Evolutionary conservation across 768 basidiomycete species (phyloP), one percentile per base, ranked within the genome.

Genomic region (Gloeopeniophorella convolvens): DNA sequence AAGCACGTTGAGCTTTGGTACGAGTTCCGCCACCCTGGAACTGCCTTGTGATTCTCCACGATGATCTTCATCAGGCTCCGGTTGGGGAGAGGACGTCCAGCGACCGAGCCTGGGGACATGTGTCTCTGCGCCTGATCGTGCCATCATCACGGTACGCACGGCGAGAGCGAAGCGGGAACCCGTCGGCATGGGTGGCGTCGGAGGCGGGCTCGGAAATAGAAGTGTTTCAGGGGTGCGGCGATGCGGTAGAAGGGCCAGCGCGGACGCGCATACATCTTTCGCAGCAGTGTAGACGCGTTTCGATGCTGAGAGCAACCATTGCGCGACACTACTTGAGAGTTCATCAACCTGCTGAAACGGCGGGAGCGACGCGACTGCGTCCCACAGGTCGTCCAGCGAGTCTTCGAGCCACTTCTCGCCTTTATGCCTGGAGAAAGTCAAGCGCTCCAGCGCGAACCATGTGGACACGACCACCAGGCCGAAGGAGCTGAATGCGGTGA

Each of bases 401-500:
- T 85, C 84, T 42, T 74, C 72, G 10, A 86, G 76, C 82, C 83
- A 85, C 63, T 83, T 83, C 53, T 75, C 70, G 4, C 85, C 85
- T 33, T 76, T 71, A 60, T 85, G 79, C 9, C 75, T 72, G 18
- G 71, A 65, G 65, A 79, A 86, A 12, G 78, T 73, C 73, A 76
- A 82, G 9, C 79, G 76, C 61, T 87, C 85, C 4, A 78, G 80
- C 10, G 80, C 78, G 60, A 86, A 84, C 85, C 85, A 88, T 1
- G 77, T 67, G 0, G 83, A 85, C 8, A 86, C 85, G 3, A 83
- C 83, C 9, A 74, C 68, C 10, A 86, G 74, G 40, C 83, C 84
- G 57, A 85, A 82, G 11, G 78, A 82, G 11, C 83, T 85, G 63
- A 83, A 79, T 3, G 80, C 73, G 30, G 86, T 89, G 58, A 89